Conservation (phyloP, 1,284 basidiomycete species). For the Ceratobasidium sp. region DNA sequence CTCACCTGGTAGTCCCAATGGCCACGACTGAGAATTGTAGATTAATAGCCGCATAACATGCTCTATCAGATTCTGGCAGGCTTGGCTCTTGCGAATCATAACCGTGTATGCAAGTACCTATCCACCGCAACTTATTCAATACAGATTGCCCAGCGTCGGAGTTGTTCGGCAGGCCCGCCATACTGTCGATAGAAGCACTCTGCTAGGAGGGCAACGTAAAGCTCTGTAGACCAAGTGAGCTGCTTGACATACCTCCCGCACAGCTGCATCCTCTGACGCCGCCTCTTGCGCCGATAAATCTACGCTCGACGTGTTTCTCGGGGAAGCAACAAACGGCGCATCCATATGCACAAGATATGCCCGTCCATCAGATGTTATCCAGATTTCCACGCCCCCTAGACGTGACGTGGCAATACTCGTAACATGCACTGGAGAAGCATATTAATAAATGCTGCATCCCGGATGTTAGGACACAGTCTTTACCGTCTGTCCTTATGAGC, state of each 20-base stretch:
- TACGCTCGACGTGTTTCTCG: slow-evolving; percentile 28
- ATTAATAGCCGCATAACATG: slow-evolving; percentile 79
- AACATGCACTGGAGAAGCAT: slow-evolving; percentile 65
- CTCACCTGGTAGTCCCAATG: slow-evolving; percentile 80
- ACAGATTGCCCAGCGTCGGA: not conserved
- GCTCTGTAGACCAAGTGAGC: not conserved
- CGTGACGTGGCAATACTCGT: slow-evolving; percentile 69
- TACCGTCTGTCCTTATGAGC: slow-evolving; percentile 78
- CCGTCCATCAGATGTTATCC: slow-evolving; percentile 84
- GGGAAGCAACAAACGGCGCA: slow-evolving; percentile 54
- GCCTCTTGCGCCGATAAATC: slow-evolving; percentile 26
- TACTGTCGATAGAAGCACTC: slow-evolving; percentile 31
- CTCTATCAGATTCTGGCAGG: slow-evolving; percentile 59
- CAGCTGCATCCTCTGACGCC: not conserved
- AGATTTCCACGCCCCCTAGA: slow-evolving; percentile 73
- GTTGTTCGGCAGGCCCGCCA: not conserved
- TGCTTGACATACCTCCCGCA: slow-evolving; percentile 22
- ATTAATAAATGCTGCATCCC: not conserved
- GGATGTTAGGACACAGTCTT: not conserved
- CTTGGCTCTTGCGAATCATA: slow-evolving; percentile 21
- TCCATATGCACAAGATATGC: slow-evolving; percentile 78
- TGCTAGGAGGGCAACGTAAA: not conserved
- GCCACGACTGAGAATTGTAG: slow-evolving; percentile 87
- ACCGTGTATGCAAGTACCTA: slow-evolving; percentile 38
- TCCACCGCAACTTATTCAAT: slow-evolving; percentile 54